Percentiles rank a stretch among this genome's conserved stretches.
Evolutionary conservation across 306 rosid genomes (phyloP).

Genomic region (Sphenostylis stenocarpa): DNA sequence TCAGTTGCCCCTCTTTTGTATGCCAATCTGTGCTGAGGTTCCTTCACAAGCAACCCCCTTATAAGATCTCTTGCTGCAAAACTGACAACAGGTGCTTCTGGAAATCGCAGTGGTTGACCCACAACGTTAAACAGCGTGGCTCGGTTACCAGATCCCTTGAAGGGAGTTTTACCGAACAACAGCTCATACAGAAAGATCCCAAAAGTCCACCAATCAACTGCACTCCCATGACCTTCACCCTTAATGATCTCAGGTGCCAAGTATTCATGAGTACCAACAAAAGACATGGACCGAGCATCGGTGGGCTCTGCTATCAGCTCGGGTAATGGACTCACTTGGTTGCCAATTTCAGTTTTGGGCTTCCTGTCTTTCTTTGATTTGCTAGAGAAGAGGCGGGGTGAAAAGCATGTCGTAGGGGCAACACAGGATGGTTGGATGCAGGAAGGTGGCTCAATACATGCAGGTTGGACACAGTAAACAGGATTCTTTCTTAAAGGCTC

Average conservation of each 20-base stretch:
- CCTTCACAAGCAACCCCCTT: slow-evolving; percentile 90
- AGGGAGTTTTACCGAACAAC: slow-evolving; percentile 93
- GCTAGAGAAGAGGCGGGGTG: slow-evolving; percentile 89
- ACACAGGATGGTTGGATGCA: slow-evolving; percentile 98
- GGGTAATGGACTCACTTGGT: slow-evolving; percentile 90
- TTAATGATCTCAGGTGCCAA: slow-evolving; percentile 95
- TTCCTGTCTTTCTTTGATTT: slow-evolving; percentile 90
- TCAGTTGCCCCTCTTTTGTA: slow-evolving; percentile 92
- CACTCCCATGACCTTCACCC: slow-evolving; percentile 98
- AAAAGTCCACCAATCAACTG: slow-evolving; percentile 99
- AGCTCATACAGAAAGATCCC: slow-evolving; percentile 93
- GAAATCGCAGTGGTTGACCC: slow-evolving; percentile 89
- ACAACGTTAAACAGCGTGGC: slow-evolving; percentile 89
- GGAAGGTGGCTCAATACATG: slow-evolving; percentile 91
- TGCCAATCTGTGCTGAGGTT: slow-evolving; percentile 90
- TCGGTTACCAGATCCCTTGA: slow-evolving; percentile 93
- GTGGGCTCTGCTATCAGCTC: slow-evolving; percentile 98
- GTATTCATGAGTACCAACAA: slow-evolving; percentile 96
- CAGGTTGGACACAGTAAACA: slow-evolving; percentile 86
- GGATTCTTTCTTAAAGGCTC: slow-evolving; percentile 75
- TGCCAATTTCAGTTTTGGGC: slow-evolving; percentile 76
- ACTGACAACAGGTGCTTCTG: slow-evolving; percentile 90
- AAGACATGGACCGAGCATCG: slow-evolving; percentile 97
- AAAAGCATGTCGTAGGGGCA: slow-evolving; percentile 92
- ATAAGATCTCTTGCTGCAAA: slow-evolving; percentile 94